A percentile compares a stretch with the other conserved stretches of the same genome.
Conservation (phyloP, 345 rosid species). For the Salix udensis region DNA sequence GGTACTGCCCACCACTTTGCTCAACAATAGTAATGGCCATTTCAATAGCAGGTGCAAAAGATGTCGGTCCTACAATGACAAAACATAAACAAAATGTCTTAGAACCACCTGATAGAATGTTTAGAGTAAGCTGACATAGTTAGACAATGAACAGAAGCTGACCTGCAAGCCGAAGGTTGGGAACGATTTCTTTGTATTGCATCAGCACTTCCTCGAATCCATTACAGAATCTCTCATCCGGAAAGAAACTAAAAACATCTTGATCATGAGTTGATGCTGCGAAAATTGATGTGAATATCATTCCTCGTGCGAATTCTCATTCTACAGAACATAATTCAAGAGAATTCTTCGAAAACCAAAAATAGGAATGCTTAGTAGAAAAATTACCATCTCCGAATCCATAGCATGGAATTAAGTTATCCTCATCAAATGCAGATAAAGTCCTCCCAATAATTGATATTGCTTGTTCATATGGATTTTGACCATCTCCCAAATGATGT, state of each 20-base stretch:
- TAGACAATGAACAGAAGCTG: not conserved
- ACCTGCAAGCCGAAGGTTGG: constrained; percentile 85
- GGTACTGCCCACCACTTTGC: constrained; percentile 90
- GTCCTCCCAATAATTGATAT: constrained; percentile 76
- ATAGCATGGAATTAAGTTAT: constrained; percentile 76
- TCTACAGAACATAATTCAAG: not conserved
- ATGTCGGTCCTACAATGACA: constrained; percentile 71
- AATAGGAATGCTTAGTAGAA: not conserved
- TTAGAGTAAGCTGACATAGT: not conserved
- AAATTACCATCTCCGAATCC: constrained; percentile 72
- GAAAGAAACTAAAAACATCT: constrained; percentile 79
- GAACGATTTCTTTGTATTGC: constrained; percentile 74
- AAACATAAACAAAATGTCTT: not conserved
- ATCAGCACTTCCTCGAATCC: constrained; percentile 89
- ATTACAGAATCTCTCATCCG: constrained; percentile 53
- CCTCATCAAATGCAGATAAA: constrained; percentile 69
- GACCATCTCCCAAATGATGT: constrained; percentile 53
- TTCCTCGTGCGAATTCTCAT: not conserved
- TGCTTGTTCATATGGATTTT: constrained; percentile 80
- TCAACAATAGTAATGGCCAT: constrained; percentile 93
- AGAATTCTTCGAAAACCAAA: not conserved
- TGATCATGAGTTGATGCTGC: constrained; percentile 91
- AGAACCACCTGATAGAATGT: not conserved
- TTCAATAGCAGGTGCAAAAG: constrained; percentile 90
- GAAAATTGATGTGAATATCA: constrained; percentile 4